A percentile compares a stretch with the other conserved stretches of the same genome.
Conservation (phyloP, 164 flowering plant genomes). For the Saururus chinensis region DNA sequence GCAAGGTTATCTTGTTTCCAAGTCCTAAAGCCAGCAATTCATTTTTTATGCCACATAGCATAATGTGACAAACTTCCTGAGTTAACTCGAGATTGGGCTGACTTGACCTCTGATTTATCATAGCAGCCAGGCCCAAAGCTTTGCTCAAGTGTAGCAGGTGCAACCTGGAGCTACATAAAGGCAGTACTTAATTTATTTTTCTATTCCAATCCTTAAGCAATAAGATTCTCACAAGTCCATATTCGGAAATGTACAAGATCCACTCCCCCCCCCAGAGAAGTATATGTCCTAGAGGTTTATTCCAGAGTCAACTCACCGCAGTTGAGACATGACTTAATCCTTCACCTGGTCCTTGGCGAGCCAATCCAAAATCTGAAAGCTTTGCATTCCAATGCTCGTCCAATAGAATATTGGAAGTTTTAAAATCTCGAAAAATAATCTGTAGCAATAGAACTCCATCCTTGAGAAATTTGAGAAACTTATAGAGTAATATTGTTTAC, state of each 20-base stretch:
- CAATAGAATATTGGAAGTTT: constrained; percentile 82
- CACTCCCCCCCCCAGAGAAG: not conserved
- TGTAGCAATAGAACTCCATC: constrained; percentile 13
- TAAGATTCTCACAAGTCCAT: no score
- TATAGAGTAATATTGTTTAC: not conserved
- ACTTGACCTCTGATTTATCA: not conserved
- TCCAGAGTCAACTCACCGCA: constrained; percentile 46
- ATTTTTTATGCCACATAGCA: not conserved
- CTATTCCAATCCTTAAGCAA: no score
- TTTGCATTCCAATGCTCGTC: constrained; percentile 95
- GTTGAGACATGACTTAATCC: constrained; percentile 89
- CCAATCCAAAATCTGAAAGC: constrained; percentile 94
- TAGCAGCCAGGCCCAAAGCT: not conserved
- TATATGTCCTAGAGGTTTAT: not conserved
- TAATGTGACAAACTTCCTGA: no score
- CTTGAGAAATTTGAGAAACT: not conserved
- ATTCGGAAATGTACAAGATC: no score
- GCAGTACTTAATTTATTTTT: no score
- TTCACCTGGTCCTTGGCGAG: constrained; percentile 80
- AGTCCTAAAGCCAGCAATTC: not conserved
- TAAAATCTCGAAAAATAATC: constrained; percentile 94
- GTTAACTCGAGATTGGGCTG: not conserved
- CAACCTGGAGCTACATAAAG: no score
- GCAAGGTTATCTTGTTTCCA: not conserved
- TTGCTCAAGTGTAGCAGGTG: no score